Evolutionary conservation across 305 asterid species (phyloP).

Genomic region (Solanum hybrid): DNA sequence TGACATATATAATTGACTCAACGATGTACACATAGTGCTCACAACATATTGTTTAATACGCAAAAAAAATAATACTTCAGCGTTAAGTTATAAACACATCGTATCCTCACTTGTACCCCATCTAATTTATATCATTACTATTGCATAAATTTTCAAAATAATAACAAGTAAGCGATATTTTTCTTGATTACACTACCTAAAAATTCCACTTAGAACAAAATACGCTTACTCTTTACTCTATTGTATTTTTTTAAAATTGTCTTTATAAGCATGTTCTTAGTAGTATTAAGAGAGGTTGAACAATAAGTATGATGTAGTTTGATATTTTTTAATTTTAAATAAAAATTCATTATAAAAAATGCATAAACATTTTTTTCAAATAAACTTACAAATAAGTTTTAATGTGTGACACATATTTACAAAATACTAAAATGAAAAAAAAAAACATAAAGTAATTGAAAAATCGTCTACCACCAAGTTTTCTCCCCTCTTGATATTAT

Average conservation of each 20-base stretch:
- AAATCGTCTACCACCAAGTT: not conserved
- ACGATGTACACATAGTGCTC: not conserved
- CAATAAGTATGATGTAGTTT: not conserved
- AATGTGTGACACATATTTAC: not conserved
- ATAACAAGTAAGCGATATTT: not conserved
- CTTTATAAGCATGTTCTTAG: not conserved
- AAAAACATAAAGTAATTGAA: not conserved
- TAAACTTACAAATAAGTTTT: not conserved
- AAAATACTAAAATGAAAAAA: not conserved
- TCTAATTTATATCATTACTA: too few relatives aligned
- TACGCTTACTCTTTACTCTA: not conserved
- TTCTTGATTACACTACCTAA: not conserved
- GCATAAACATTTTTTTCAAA: not conserved
- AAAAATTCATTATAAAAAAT: not conserved
- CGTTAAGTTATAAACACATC: not conserved
- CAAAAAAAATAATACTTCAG: too few relatives aligned
- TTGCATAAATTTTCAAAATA: not conserved
- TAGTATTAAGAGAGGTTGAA: not conserved
- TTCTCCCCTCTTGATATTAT: not conserved
- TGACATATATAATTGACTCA: not conserved
- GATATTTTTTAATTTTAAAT: not conserved
- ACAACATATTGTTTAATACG: not conserved
- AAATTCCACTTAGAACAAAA: not conserved
- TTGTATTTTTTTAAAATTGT: not conserved
- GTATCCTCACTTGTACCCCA: not conserved